Evolutionary conservation across 2,329 filamentous ascomycete species (phyloP).

Genomic region (Alternaria rosae): DNA sequence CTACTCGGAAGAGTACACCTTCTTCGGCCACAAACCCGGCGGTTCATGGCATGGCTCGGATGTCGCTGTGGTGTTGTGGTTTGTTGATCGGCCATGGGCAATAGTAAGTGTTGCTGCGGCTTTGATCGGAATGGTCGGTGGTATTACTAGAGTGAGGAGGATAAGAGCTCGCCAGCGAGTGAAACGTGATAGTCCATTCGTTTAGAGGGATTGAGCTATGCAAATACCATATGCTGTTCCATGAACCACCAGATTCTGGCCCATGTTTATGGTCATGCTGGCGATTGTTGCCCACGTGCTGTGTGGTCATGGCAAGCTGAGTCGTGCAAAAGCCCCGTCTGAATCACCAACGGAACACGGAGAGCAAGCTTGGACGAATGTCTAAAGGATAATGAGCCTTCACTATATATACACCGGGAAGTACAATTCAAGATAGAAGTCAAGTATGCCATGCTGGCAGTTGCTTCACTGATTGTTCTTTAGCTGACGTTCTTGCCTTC

Average conservation of each 20-base stretch:
- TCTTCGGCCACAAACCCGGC: conserved; percentile 41
- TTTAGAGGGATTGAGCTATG: not conserved
- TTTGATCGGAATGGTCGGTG: not conserved
- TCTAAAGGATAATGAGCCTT: not conserved
- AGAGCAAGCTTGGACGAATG: not conserved
- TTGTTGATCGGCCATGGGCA: conserved; percentile 22
- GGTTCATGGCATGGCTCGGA: conserved; percentile 43
- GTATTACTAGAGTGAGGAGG: not conserved
- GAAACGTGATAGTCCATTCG: not conserved
- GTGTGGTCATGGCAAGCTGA: not conserved
- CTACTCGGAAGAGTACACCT: conserved; percentile 40
- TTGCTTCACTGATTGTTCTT: not conserved
- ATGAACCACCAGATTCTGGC: not conserved
- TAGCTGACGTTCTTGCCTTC: not conserved
- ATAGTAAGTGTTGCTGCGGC: conserved; percentile 5
- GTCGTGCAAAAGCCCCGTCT: not conserved
- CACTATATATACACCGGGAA: not conserved
- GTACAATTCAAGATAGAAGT: not conserved
- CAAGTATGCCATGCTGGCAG: not conserved
- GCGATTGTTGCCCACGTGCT: not conserved
- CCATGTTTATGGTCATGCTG: not conserved
- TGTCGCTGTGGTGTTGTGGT: conserved; percentile 38
- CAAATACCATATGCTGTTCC: not conserved
- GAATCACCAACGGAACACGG: not conserved
- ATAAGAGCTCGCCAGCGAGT: not conserved